These are phyloP conservation scores for Leptographium galeiforme DNA, from an alignment of 2,329 filamentous ascomycete species.

Conservation along the genomic window DNA sequence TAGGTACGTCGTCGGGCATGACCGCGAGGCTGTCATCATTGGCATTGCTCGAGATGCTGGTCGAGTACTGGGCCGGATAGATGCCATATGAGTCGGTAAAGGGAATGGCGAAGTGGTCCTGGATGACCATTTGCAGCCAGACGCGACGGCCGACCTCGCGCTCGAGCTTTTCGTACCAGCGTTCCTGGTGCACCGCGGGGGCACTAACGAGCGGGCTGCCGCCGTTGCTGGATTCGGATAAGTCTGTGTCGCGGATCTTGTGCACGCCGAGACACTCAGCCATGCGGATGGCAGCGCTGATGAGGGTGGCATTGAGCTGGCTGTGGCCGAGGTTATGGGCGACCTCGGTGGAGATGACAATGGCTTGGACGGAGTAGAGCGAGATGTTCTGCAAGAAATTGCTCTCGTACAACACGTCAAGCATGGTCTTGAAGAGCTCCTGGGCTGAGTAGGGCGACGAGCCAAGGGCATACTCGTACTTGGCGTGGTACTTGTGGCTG, in stretches of 20 bases:
- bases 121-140: conserved; percentile 24
- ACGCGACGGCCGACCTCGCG: conserved; percentile 21
- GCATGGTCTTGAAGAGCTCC: conserved; percentile 18
- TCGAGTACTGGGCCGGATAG: conserved; percentile 19
- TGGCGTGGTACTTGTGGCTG: conserved; percentile 7
- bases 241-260: conserved; percentile 9
- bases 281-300: conserved; percentile 21
- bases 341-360: conserved; percentile 22
- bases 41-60: conserved; percentile 18
- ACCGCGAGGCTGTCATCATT: conserved; percentile 16
- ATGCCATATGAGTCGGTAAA: conserved; percentile 25
- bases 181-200: background rate
- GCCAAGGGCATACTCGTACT: background rate
- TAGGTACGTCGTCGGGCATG: conserved; percentile 7
- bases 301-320: conserved; percentile 17
- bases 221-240: too few species aligned
- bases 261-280: conserved; percentile 15
- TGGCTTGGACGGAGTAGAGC: conserved; percentile 21
- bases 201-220: too few species aligned
- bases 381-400: conserved; percentile 18
- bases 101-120: conserved; percentile 22
- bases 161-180: conserved; percentile 10
- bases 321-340: conserved; percentile 24
- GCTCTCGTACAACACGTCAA: conserved; percentile 18
- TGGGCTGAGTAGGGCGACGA: conserved; percentile 5